Conservation (phyloP, 129 eudicot species). For the Lactuca saligna region DNA sequence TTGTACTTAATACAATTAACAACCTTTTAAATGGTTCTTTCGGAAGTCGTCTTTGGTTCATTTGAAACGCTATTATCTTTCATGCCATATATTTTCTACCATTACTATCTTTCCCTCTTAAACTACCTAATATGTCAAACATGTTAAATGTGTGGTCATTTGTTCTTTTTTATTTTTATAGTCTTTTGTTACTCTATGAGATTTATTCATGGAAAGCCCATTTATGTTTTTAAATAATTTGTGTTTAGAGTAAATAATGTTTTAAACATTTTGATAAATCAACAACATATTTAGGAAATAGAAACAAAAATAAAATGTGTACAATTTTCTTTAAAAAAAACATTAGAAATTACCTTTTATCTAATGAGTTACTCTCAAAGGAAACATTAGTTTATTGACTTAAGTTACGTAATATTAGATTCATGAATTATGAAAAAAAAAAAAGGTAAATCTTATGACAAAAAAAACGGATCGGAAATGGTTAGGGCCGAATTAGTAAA, state of each 20-base stretch:
- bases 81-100: conserved; percentile 56
- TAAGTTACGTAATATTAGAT: background rate
- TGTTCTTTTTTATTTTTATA: background rate
- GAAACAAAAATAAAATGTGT: background rate
- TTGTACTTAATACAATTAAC: conserved; percentile 5
- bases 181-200: background rate
- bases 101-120: background rate
- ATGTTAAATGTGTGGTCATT: background rate
- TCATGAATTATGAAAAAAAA: background rate
- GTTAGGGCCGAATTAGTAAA: too few relatives aligned
- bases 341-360: too few relatives aligned
- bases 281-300: background rate
- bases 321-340: too few relatives aligned
- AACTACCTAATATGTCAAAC: background rate
- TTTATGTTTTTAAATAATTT: too few relatives aligned
- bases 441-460: background rate
- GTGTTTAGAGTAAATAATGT: too few relatives aligned
- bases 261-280: too few relatives aligned
- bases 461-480: too few relatives aligned
- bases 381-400: background rate
- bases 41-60: conserved; percentile 41
- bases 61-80: conserved; percentile 43
- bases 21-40: conserved; percentile 31
- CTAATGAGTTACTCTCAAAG: background rate
- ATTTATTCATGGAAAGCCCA: background rate